phyloP scores from a whole-genome alignment of 129 eudicot genomes.

The Calendula officinalis region DNA sequence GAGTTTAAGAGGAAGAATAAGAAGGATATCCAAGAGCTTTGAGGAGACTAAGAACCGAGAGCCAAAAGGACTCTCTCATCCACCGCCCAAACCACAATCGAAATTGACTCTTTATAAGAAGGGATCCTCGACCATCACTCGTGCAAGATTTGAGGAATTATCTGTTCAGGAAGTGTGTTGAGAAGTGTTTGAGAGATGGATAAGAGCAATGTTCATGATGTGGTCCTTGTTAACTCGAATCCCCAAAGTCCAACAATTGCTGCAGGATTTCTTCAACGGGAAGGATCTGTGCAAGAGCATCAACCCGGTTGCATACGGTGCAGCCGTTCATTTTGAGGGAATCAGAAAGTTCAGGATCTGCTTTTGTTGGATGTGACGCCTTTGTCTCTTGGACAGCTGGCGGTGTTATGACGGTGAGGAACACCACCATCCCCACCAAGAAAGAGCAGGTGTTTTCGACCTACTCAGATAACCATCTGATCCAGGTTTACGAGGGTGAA shows the following conservation, averaged over 20 bases:
- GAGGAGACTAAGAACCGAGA: conserved; percentile 52
- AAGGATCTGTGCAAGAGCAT: conserved; percentile 64
- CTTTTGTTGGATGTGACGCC: conserved; percentile 50
- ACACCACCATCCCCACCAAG: conserved; percentile 58
- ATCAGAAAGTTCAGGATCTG: conserved; percentile 48
- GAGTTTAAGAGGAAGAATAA: conserved; percentile 64
- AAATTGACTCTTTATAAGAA: conserved; percentile 51
- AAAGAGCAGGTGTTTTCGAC: conserved; percentile 56
- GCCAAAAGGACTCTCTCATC: conserved; percentile 53
- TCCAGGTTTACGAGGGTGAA: conserved; percentile 59
- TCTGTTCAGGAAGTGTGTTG: conserved; percentile 48
- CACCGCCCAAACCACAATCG: conserved; percentile 49
- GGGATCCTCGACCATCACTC: conserved; percentile 53
- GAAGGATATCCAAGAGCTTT: conserved; percentile 61
- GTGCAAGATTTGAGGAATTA: conserved; percentile 55
- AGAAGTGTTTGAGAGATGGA: conserved; percentile 44
- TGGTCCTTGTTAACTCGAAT: conserved; percentile 62
- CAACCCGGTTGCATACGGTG: conserved; percentile 66
- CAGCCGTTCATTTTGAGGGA: conserved; percentile 57
- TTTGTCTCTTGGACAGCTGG: conserved; percentile 51
- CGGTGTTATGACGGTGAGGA: conserved; percentile 55
- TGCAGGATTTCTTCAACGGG: conserved; percentile 64
- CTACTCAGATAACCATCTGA: conserved; percentile 50
- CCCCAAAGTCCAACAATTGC: conserved; percentile 53
- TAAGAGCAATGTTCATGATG: conserved; percentile 41